Percentiles rank a stretch among this genome's conserved stretches.
Conservation (phyloP, 176 grass and related monocot genomes). For the Oryza coarctata region DNA sequence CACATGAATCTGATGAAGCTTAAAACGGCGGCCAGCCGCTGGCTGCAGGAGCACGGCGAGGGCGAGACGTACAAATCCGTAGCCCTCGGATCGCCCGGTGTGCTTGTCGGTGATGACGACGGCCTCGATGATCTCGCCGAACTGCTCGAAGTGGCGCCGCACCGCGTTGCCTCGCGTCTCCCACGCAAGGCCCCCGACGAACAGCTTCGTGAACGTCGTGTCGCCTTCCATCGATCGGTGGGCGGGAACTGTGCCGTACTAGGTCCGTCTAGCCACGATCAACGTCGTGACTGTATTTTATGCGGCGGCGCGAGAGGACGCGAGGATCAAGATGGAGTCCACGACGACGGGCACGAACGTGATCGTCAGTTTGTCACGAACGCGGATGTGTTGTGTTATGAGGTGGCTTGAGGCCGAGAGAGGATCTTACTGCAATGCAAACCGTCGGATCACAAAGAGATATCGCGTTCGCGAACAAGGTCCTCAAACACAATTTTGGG, state of each 20-base stretch:
- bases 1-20: too few relatives aligned
- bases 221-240: constrained; percentile 35
- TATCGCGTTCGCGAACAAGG: not conserved
- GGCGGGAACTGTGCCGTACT: not conserved
- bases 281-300: not conserved
- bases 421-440: too few relatives aligned
- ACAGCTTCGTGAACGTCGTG: constrained; percentile 63
- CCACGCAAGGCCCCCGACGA: constrained; percentile 61
- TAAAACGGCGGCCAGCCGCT: not conserved
- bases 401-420: not conserved
- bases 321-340: too few relatives aligned
- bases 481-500: too few relatives aligned
- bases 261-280: not conserved
- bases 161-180: constrained; percentile 53
- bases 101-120: constrained; percentile 70
- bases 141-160: constrained; percentile 55
- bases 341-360: not conserved
- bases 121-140: constrained; percentile 57
- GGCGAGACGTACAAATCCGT: constrained; percentile 53
- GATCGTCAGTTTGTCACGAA: not conserved
- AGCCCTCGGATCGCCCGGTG: constrained; percentile 62
- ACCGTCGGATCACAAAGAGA: too few relatives aligned
- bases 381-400: not conserved
- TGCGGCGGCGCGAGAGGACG: not conserved
- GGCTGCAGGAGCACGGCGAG: not conserved